Base-by-base conservation (phyloP, 306 rosid species). In the Sicyos edulis region DNA sequence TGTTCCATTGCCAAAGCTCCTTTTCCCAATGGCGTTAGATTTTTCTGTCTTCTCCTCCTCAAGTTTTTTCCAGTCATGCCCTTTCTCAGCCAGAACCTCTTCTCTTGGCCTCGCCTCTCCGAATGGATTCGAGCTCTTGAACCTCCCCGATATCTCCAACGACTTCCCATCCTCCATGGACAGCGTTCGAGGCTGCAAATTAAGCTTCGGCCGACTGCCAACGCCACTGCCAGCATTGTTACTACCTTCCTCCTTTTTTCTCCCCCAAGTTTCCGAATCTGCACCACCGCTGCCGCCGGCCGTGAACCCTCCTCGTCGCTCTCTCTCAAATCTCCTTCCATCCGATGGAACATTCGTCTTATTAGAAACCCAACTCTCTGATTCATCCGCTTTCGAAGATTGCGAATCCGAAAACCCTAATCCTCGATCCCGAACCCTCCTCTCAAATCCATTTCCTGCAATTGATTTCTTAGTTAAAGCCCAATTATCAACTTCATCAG, bases 71-170 rank as follows among this genome's bases (percentile, higher is more conserved):
- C 93, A 90, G 77, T 92, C 96, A 75, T 84, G 87, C 49, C 96
- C 98, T 44, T 92, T 88, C 91, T 87, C 93, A 0, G 93, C 96
- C 86, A 92, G 78, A 57, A 92, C 91, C 87, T 92, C 91, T 79
- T 92, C 98, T 50, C 96, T 90, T 2, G 98, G 98, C 83, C 96
- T 88, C 0, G 96, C 98, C 24, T 69, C 93, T 12, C 98, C 98
- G 16, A 92, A 92, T 0, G 96, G 98, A 24, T 82, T 90, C 0
- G 86, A 24, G 10, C 91, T 88, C 82, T 82, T 85, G 1, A 89
- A 84, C 83, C 81, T 92, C 4, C 67, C 79, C 20, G 73, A 21
- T 66, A 40, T 64, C 54, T 42, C 67, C 29, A 19, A 61, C 32
- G 19, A 16, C 56, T 62, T 73, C 69, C 11, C 17, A 7, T 45